phyloP scores from a whole-genome alignment of 257 asterid species.

The Euphrasia confusa region DNA sequence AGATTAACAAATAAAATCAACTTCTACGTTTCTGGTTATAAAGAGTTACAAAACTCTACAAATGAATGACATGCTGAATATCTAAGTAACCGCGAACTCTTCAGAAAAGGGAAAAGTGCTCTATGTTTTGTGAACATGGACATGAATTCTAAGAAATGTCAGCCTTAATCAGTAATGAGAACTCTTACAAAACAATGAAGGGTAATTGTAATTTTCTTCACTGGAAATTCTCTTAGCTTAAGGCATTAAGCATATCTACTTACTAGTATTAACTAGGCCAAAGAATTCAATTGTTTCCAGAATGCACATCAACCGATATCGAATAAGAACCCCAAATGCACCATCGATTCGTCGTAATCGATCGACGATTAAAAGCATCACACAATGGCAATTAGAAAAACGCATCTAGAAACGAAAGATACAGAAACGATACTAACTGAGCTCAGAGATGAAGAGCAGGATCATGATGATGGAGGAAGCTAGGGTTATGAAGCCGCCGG shows the following conservation, averaged over 20 bases:
- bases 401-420: not conserved
- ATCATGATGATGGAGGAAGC: conserved; percentile 83
- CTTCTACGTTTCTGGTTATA: not conserved
- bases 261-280: not conserved
- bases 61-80: not conserved
- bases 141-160: not conserved
- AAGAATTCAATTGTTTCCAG: not conserved
- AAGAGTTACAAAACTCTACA: not conserved
- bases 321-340: not conserved
- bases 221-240: not conserved
- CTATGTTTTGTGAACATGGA: not conserved
- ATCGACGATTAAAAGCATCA: not conserved
- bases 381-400: not conserved
- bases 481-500: conserved; percentile 87
- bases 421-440: conserved; percentile 49
- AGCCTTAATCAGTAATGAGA: not conserved
- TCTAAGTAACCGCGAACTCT: not conserved
- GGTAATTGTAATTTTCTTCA: not conserved
- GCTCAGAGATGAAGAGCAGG: conserved; percentile 90
- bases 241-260: not conserved
- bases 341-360: not conserved
- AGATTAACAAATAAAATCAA: conserved; percentile 5
- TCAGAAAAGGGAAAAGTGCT: not conserved
- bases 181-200: not conserved
- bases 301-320: not conserved